Evolutionary conservation across 1,284 basidiomycete genomes (phyloP).

Genomic region (Omphalotus olearius): DNA sequence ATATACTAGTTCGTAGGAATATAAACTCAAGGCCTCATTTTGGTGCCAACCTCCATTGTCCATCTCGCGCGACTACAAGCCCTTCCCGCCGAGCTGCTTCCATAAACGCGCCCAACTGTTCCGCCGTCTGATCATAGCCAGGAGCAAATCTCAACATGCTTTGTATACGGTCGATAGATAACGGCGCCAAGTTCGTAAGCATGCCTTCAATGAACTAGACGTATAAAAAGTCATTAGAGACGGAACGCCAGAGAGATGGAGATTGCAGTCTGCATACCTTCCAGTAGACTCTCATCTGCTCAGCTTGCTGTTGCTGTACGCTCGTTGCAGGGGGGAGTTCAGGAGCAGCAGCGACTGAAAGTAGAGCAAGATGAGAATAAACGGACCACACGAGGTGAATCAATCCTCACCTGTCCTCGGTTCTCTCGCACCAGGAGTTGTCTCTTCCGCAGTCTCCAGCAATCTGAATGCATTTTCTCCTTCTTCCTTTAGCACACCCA

Average conservation of each 20-base stretch:
- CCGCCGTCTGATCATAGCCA: conserved; percentile 71
- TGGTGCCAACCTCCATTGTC: conserved; percentile 61
- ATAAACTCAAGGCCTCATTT: not conserved
- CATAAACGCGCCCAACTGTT: conserved; percentile 75
- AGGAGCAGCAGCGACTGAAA: conserved; percentile 21
- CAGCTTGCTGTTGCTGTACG: conserved; percentile 74
- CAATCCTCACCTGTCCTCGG: conserved; percentile 30
- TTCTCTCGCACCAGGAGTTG: conserved; percentile 19
- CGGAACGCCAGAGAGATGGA: no score
- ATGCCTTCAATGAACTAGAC: conserved; percentile 76
- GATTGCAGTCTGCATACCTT: conserved; percentile 61
- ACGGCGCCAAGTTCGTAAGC: conserved; percentile 75
- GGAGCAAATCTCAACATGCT: conserved; percentile 78
- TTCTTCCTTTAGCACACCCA: conserved; percentile 75
- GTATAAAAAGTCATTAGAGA: conserved; percentile 4
- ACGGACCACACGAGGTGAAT: not conserved
- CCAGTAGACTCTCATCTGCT: conserved; percentile 84
- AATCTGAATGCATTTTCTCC: conserved; percentile 53
- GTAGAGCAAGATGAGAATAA: not conserved
- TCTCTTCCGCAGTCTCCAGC: conserved; percentile 57
- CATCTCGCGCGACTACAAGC: conserved; percentile 65
- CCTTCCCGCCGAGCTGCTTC: conserved; percentile 76
- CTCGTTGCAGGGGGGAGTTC: conserved; percentile 50
- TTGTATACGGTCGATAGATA: conserved; percentile 76
- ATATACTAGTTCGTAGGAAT: no score